Base-by-base conservation (phyloP, 768 basidiomycete genomes). In the Russula foetens region DNA sequence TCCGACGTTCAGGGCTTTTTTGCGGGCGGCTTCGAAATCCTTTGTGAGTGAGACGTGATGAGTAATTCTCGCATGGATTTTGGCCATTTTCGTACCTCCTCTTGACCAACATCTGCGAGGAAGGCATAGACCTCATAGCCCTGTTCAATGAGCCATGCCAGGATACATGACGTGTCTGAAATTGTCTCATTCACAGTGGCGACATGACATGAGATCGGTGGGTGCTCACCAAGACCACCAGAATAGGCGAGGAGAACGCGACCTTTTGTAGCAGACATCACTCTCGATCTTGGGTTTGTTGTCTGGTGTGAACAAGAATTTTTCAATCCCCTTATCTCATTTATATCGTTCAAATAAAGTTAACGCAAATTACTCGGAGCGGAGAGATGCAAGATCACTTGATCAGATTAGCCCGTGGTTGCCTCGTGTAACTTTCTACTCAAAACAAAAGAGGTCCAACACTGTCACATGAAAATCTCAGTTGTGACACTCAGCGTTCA, bases 191-290 rank as follows among this genome's bases (percentile, higher is more conserved):
- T 38, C 49, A 49, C 49, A 4, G 45, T 11, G 15, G 47, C 47
- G 28, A 33, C n/a, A 24, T 41, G 29, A 8, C 19, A 24, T 41
- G 29, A 8, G n/a, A 52, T 51, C 35, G n/a, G 46, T 23, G 15
- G 17, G 7, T 31, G 77, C 91, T 67, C 60, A 96, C 95, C 95
- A 53, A 98, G 84, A 68, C 97, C 97, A 65, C 97, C 96, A 69
- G 97, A 99, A 79, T 99, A 99, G 23, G 96, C 96, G 65, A 99
- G 81, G 58, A 99, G 80, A 68, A 98, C 94, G 71, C 93, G 93
- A 66, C 94, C 93, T 70, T 80, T 80, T 7, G 71, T 70, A 48
- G 76, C 67, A 61, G 82, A 69, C 81, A 83, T 84, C 1, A 26
- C 23, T 43, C 21, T 51, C 35, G 35, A 6, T 35, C 17, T 35